Conservation (phyloP, 345 rosid species). For the Citrus trifoliata region DNA sequence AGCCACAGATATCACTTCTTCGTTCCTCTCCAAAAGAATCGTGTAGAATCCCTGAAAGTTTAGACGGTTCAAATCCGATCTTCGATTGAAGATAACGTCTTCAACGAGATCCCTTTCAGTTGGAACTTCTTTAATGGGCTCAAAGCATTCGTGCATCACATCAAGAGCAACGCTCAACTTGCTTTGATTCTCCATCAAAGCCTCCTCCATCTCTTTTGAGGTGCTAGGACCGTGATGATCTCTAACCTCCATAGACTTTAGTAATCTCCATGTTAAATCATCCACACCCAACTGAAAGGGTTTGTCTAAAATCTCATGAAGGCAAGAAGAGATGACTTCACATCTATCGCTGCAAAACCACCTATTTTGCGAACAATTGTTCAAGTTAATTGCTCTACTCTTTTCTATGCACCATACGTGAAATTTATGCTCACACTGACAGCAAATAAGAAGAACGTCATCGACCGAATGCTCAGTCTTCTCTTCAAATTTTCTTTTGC, state of each 20-base stretch:
- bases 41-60: conserved; percentile 65
- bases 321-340: conserved; percentile 32
- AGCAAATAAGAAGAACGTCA: conserved; percentile 33
- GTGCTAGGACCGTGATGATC: conserved; percentile 3
- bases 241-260: conserved; percentile 27
- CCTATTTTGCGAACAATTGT: neutral
- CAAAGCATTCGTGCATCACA: conserved; percentile 75
- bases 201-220: conserved; percentile 1
- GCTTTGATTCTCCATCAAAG: conserved; percentile 28
- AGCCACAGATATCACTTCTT: conserved; percentile 52
- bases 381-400: conserved; percentile 1
- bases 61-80: conserved; percentile 39
- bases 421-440: conserved; percentile 56
- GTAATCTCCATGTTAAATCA: conserved; percentile 64
- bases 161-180: conserved; percentile 51
- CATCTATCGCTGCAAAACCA: conserved; percentile 68
- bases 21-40: conserved; percentile 47
- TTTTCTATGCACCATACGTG: conserved; percentile 39
- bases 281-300: conserved; percentile 32
- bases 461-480: neutral
- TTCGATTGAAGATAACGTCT: conserved; percentile 48
- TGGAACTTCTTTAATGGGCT: conserved; percentile 44
- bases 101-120: conserved; percentile 59
- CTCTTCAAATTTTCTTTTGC: conserved; percentile 21
- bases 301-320: conserved; percentile 48